A percentile compares a stretch with the other conserved stretches of the same genome.
These are phyloP conservation scores for Fusarium continuum DNA, from an alignment of 2,329 filamentous ascomycete genomes.

Conservation along the genomic window DNA sequence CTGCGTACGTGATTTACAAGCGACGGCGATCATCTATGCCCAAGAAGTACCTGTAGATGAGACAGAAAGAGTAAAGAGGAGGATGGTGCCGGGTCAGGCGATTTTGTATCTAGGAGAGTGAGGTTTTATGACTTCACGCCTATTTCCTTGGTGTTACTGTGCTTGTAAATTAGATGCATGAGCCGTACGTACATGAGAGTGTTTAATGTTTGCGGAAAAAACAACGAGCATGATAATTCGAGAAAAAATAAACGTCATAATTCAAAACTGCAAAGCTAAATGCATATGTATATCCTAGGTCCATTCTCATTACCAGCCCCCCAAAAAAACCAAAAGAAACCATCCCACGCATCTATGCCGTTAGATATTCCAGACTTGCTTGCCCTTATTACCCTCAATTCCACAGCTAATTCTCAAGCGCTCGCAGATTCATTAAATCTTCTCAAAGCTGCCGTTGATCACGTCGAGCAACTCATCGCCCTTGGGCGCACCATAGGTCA, in stretches of 20 bases:
- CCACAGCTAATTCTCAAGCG: neutral
- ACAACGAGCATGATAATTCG: constrained; percentile 38
- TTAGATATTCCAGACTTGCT: neutral
- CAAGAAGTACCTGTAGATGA: constrained; percentile 85
- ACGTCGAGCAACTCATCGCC: constrained; percentile 73
- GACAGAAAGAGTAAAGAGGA: constrained; percentile 1
- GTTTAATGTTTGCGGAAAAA: constrained; percentile 19
- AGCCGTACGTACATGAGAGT: constrained; percentile 31
- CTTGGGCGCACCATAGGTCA: constrained; percentile 80
- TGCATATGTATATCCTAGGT: neutral
- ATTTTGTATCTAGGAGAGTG: constrained; percentile 24
- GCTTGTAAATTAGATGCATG: constrained; percentile 36
- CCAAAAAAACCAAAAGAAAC: neutral
- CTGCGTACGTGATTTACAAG: constrained; percentile 81
- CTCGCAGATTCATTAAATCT: constrained; percentile 21
- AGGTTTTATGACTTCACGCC: constrained; percentile 17
- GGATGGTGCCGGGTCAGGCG: neutral
- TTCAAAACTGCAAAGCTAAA: neutral
- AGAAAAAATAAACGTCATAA: constrained; percentile 16
- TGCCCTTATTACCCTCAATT: neutral
- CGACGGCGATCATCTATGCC: constrained; percentile 76
- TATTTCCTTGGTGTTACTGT: constrained; percentile 6
- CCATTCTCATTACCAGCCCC: constrained; percentile 5
- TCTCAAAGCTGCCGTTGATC: constrained; percentile 56
- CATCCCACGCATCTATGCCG: neutral